Evolutionary conservation across 2,329 filamentous ascomycete genomes (phyloP), one percentile per base, ranked within the genome.

Genomic region (Capronia coronata): DNA sequence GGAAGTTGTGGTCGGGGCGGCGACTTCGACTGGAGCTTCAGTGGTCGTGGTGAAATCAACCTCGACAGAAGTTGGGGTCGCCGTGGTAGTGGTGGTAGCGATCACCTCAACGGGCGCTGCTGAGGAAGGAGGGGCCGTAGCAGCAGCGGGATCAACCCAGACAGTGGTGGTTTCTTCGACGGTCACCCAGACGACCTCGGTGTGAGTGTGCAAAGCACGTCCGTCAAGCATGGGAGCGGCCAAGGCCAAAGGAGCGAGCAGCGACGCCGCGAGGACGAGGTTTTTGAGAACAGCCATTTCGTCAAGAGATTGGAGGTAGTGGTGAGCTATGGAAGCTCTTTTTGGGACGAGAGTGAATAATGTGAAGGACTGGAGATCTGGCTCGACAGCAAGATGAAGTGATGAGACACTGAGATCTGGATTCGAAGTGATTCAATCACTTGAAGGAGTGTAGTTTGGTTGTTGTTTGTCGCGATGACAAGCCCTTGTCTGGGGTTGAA

Each of bases 271-370:
- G 19, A 60, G 21, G 44, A 55, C n/a, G 32, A 59, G 46, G 50
- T 56, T 55, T 47, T 51, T 61, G 48, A 61, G 40, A 30, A 48
- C 42, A 44, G 53, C 49, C 59, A 61, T 61, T 55, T 46, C 42
- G n/a, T n/a, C n/a, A n/a, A n/a, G n/a, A n/a, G 44, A 18, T 37
- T 18, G 47, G 14, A 23, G 16, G 19, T 40, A 13, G 22, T 3
- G n/a, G 19, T 38, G 49, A 41, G n/a, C n/a, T n/a, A n/a, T n/a
- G n/a, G n/a, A n/a, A n/a, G n/a, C n/a, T n/a, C n/a, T n/a, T n/a
- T n/a, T n/a, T n/a, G n/a, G n/a, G n/a, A n/a, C n/a, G n/a, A n/a
- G n/a, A n/a, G n/a, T n/a, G n/a, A n/a, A n/a, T n/a, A n/a, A n/a
- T 39, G 21, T 11, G 7, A 46, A 49, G 27, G 49, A 52, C 54